Percentiles rank a stretch among this genome's conserved stretches.
Conservation (phyloP, 306 rosid species). For the Ormosia semicastrata region DNA sequence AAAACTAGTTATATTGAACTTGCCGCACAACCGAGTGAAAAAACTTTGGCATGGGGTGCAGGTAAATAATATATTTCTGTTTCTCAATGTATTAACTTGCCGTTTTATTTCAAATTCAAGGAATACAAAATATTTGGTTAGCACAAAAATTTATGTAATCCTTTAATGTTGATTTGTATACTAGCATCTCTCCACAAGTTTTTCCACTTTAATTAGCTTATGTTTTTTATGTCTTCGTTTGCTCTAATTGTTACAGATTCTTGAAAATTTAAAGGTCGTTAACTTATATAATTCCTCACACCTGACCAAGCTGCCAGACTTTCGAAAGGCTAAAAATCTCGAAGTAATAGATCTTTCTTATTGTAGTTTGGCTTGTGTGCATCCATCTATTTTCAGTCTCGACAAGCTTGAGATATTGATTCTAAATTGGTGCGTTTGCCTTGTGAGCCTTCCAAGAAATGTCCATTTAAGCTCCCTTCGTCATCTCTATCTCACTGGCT, state of each 20-base stretch:
- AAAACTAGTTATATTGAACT: conserved; percentile 17
- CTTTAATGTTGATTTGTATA: too few relatives aligned
- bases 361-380: neutral
- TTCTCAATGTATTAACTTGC: too few relatives aligned
- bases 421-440: neutral
- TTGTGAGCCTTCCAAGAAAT: neutral
- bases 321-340: neutral
- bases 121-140: too few relatives aligned
- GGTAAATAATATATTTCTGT: conserved; percentile 4
- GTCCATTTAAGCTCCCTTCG: neutral
- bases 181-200: too few relatives aligned
- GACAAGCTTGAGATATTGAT: neutral
- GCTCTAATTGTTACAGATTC: neutral
- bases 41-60: conserved; percentile 17
- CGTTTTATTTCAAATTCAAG: too few relatives aligned
- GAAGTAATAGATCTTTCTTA: neutral
- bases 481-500: neutral
- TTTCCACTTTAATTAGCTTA: neutral
- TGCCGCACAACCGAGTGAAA: neutral
- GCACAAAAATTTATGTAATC: too few relatives aligned
- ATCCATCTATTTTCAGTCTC: neutral
- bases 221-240: neutral
- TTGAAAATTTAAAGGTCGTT: neutral
- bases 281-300: neutral
- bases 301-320: neutral